Conservation (phyloP, 306 rosid genomes). For the Albizia julibrissin region DNA sequence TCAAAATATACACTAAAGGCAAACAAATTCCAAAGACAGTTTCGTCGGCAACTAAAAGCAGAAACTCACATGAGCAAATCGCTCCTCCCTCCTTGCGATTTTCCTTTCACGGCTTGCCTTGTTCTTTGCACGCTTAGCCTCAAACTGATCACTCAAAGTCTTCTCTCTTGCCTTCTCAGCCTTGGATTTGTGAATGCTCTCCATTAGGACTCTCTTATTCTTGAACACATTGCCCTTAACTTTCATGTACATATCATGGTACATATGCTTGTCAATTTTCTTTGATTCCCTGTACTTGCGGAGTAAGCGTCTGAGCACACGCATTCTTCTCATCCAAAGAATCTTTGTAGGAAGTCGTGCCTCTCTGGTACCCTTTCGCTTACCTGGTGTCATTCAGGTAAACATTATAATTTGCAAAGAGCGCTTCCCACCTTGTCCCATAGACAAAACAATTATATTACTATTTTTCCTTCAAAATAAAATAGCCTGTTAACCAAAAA, state of each 20-base stretch:
- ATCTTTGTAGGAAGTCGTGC: slow-evolving; percentile 94
- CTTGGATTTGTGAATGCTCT: slow-evolving; percentile 94
- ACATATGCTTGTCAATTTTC: slow-evolving; percentile 97
- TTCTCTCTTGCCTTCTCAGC: slow-evolving; percentile 99
- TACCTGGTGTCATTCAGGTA: slow-evolving; percentile 50
- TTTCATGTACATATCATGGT: slow-evolving; percentile 98
- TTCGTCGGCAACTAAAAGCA: background rate
- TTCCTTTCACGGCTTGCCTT: slow-evolving; percentile 96
- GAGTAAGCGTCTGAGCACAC: slow-evolving; percentile 89
- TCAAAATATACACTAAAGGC: too few relatives aligned
- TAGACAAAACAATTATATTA: background rate
- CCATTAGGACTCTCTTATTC: slow-evolving; percentile 95
- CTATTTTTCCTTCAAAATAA: background rate
- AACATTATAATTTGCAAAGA: background rate
- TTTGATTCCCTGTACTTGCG: slow-evolving; percentile 92
- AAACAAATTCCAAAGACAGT: background rate
- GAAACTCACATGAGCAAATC: slow-evolving; percentile 71
- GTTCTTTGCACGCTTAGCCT: slow-evolving; percentile 95
- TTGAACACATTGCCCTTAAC: slow-evolving; percentile 98
- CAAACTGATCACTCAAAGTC: slow-evolving; percentile 91
- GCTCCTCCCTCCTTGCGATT: slow-evolving; percentile 86
- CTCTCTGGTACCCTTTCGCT: slow-evolving; percentile 96
- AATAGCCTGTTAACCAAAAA: background rate
- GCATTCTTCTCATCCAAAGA: slow-evolving; percentile 98
- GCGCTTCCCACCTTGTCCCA: background rate